These are phyloP conservation scores for Trapa bicornis DNA, from an alignment of 345 rosid species.

Conservation along the genomic window DNA sequence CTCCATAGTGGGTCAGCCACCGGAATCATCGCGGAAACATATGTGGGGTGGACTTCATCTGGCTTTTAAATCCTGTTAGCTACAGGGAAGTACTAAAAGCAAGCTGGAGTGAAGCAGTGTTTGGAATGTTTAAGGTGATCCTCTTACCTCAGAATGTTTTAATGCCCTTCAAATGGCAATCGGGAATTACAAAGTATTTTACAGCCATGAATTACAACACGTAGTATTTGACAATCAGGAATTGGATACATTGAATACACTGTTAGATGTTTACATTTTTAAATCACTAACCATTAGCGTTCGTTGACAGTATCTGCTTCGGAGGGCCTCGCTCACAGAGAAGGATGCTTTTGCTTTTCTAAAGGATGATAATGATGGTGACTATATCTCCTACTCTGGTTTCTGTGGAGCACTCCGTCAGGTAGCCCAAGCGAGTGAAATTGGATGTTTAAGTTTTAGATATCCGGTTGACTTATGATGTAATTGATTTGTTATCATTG, in stretches of 20 bases:
- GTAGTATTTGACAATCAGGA: no score
- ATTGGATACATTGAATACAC: background rate
- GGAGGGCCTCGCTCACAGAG: conserved; percentile 59
- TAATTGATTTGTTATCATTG: background rate
- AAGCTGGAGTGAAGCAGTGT: conserved; percentile 93
- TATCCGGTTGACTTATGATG: background rate
- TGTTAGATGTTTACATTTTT: background rate
- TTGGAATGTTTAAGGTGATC: conserved; percentile 87
- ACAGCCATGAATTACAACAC: no score
- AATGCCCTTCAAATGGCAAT: background rate
- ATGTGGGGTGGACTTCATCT: conserved; percentile 96
- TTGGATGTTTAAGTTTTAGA: background rate
- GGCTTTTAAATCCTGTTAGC: conserved; percentile 84
- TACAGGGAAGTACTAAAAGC: conserved; percentile 57
- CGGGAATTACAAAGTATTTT: background rate
- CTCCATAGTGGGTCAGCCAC: conserved; percentile 88
- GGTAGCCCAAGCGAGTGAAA: conserved; percentile 25
- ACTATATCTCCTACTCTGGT: conserved; percentile 49
- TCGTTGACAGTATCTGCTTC: conserved; percentile 43
- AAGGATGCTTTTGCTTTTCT: conserved; percentile 64
- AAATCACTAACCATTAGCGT: conserved; percentile 11
- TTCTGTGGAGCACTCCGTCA: conserved; percentile 78
- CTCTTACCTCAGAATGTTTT: background rate
- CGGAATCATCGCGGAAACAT: conserved; percentile 90
- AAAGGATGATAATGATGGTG: conserved; percentile 42